These are phyloP conservation scores for Blastomyces emzantsi DNA, from an alignment of 2,329 filamentous ascomycete genomes.

Conservation along the genomic window DNA sequence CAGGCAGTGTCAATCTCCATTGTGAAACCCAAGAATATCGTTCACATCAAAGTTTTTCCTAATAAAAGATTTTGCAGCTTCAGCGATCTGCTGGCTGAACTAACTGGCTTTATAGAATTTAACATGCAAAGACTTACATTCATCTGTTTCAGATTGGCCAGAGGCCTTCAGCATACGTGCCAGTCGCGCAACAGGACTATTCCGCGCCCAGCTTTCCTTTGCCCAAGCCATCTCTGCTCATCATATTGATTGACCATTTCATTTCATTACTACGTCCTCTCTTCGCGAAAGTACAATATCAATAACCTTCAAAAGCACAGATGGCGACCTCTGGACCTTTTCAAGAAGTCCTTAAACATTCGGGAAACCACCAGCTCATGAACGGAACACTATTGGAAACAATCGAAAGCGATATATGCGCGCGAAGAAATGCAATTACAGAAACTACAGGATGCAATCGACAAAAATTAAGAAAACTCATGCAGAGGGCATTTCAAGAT, in stretches of 20 bases:
- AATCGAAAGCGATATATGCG: not conserved
- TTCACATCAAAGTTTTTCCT: not conserved
- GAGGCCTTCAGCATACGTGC: too few relatives aligned
- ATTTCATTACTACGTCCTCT: too few relatives aligned
- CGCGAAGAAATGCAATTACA: not conserved
- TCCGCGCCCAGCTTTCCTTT: not conserved
- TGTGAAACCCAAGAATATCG: not conserved
- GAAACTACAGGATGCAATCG: not conserved
- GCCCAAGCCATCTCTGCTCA: not conserved
- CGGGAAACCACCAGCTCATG: not conserved
- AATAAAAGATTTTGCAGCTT: not conserved
- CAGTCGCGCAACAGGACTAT: too few relatives aligned
- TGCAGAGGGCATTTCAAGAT: too few relatives aligned
- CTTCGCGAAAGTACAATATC: too few relatives aligned
- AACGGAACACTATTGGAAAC: not conserved
- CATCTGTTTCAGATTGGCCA: too few relatives aligned
- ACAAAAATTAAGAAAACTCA: too few relatives aligned
- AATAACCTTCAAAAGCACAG: not conserved
- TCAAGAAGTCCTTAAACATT: not conserved
- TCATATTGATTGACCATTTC: not conserved
- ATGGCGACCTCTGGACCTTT: not conserved
- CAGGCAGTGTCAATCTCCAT: not conserved
- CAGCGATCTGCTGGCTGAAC: not conserved
- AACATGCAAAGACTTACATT: too few relatives aligned
- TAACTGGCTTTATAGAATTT: too few relatives aligned